Evolutionary conservation across 176 grass and related monocot genomes (phyloP).

Genomic region (Metroxylon sagu): DNA sequence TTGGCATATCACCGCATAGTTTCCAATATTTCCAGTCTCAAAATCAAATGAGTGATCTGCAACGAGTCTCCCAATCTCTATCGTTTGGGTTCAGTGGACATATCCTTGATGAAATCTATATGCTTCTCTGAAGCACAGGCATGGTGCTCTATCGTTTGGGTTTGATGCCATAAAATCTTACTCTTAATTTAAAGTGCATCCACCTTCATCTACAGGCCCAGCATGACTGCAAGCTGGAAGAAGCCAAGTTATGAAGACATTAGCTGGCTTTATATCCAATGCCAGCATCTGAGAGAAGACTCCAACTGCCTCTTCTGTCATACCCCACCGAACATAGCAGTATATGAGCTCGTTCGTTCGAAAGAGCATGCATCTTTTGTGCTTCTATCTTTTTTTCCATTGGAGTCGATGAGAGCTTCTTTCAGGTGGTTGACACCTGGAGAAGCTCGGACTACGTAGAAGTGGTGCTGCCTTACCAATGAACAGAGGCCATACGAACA

Average conservation of each 20-base stretch:
- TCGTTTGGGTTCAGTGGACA: slow-evolving; percentile 35
- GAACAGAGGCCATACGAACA: slow-evolving; percentile 42
- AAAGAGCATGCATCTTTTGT: slow-evolving; percentile 45
- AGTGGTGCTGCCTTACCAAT: slow-evolving; percentile 63
- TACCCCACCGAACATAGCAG: slow-evolving; percentile 62
- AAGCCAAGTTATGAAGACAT: slow-evolving; percentile 48
- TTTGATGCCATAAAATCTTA: slow-evolving; percentile 31
- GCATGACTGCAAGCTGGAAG: slow-evolving; percentile 68
- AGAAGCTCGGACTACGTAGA: slow-evolving; percentile 45
- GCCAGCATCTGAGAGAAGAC: slow-evolving; percentile 56
- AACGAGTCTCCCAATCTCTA: slow-evolving; percentile 35
- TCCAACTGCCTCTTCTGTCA: slow-evolving; percentile 47
- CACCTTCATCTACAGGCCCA: slow-evolving; percentile 43
- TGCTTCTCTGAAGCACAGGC: slow-evolving; percentile 53
- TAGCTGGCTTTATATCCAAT: slow-evolving; percentile 46
- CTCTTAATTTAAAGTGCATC: slow-evolving; percentile 45
- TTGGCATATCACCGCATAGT: slow-evolving; percentile 52
- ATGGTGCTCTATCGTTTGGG: slow-evolving; percentile 40
- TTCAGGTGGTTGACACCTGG: slow-evolving; percentile 45
- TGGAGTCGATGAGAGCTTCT: slow-evolving; percentile 51
- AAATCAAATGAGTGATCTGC: slow-evolving; percentile 37
- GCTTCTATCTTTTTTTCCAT: slow-evolving; percentile 49
- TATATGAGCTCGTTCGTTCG: slow-evolving; percentile 30
- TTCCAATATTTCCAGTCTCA: slow-evolving; percentile 35
- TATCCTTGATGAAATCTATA: slow-evolving; percentile 37